phyloP scores from a whole-genome alignment of 2,329 filamentous ascomycete species.

The Epichloe sp. region DNA sequence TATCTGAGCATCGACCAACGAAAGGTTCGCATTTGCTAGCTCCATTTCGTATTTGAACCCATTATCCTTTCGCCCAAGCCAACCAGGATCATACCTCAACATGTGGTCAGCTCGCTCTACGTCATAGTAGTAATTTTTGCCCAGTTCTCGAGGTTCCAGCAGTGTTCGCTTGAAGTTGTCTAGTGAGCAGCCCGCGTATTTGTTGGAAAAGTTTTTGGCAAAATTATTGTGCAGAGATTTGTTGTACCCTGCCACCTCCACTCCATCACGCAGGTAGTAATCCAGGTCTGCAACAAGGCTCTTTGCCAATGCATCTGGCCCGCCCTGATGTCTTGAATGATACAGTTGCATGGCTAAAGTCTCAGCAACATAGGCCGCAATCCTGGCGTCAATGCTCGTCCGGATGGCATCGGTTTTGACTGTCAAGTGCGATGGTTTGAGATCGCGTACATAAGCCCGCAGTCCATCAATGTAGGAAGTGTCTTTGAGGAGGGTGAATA shows the following conservation, averaged over 20 bases:
- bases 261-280: slow-evolving; percentile 69
- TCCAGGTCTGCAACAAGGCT: slow-evolving; percentile 60
- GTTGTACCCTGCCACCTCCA: slow-evolving; percentile 74
- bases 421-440: slow-evolving; percentile 38
- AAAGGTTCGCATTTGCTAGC: slow-evolving; percentile 80
- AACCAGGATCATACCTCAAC: slow-evolving; percentile 63
- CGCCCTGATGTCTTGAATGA: slow-evolving; percentile 64
- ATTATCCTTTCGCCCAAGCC: slow-evolving; percentile 54
- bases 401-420: slow-evolving; percentile 41
- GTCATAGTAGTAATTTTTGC: slow-evolving; percentile 74
- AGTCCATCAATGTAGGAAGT: slow-evolving; percentile 59
- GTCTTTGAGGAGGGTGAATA: slow-evolving; percentile 65
- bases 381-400: slow-evolving; percentile 49
- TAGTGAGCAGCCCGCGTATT: slow-evolving; percentile 62
- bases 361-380: slow-evolving; percentile 75
- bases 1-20: slow-evolving; percentile 83
- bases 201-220: slow-evolving; percentile 67
- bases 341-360: slow-evolving; percentile 87
- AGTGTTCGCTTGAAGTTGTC: slow-evolving; percentile 67
- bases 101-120: slow-evolving; percentile 61
- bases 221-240: slow-evolving; percentile 76
- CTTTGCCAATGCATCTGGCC: slow-evolving; percentile 51
- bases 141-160: slow-evolving; percentile 52
- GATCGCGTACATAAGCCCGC: slow-evolving; percentile 51
- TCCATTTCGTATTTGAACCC: slow-evolving; percentile 76